Base-by-base conservation (phyloP, 164 flowering plant species). In the Annona squamosa region DNA sequence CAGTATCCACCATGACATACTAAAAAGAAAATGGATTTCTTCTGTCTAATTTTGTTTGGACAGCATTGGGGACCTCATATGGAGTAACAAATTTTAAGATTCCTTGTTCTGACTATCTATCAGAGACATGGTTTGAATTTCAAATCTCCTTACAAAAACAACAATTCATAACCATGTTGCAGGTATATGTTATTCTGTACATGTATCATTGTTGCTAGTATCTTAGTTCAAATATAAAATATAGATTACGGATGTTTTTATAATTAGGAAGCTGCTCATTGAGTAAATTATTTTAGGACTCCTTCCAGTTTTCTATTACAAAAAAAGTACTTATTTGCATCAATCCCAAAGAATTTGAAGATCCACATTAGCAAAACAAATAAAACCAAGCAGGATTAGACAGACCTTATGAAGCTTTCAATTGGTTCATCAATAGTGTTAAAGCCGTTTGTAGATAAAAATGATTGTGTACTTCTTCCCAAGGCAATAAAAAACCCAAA, bases 401-500 rank as follows among this genome's bases (percentile, higher is more conserved):
- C 47, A 46, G 74, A 95, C 99, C 98, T 87, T 70, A 90, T 80
- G 71, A 89, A 83, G 74, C 88, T 83, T 78, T 88, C 91, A 80
- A 93, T 65, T 5, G 93, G 88, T 78, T 89, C 89, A 76, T 82
- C 92, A 41, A 87, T 61, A 48, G 78, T 82, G 78, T 88, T 85
- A 79, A 84, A 90, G 41, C 94, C 90, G 81, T 88, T 96, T 63
- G 82, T 88, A 71, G 79, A 83, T 63, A 96, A 79, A 81, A 78
- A 91, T 4, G 92, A 82, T 72, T 89, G 83, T 69, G 95, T 87
- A 69, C 97, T 88, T 85, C 95, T 87, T 42, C 99, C 99, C 64
- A 96, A 81, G 67, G 98, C 98, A 73, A 93, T 89, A 80, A 95
- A 95, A 82, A 93, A 90, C 62, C 99, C 99, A 85, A 93, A 91